Conservation (phyloP, 1,139 yeast genomes). For the Zygosaccharomyces sapae region DNA sequence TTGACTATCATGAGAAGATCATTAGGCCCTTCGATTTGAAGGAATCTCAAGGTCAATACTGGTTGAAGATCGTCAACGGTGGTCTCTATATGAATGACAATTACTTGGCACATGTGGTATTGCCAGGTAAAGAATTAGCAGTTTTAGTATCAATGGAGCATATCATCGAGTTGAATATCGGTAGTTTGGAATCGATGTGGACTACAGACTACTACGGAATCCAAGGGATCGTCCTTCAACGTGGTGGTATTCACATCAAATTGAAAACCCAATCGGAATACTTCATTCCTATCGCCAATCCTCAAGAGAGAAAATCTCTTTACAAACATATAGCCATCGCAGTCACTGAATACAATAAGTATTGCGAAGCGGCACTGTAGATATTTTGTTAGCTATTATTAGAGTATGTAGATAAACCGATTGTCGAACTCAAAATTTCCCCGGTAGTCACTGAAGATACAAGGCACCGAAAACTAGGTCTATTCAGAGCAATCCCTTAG, state of each 20-base stretch:
- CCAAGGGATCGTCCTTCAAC: slow-evolving; percentile 60
- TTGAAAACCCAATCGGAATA: slow-evolving; percentile 61
- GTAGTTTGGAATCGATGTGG: slow-evolving; percentile 44
- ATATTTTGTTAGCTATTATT: not conserved
- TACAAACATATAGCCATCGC: slow-evolving; percentile 76
- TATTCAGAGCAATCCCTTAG: not conserved
- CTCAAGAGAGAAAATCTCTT: slow-evolving; percentile 57
- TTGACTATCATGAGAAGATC: slow-evolving; percentile 60
- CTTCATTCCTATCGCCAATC: slow-evolving; percentile 77
- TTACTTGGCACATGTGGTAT: slow-evolving; percentile 79
- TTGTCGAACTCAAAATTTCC: not conserved
- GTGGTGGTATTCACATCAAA: slow-evolving; percentile 71
- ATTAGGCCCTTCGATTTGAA: slow-evolving; percentile 72
- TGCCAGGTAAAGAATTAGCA: slow-evolving; percentile 76
- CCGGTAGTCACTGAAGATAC: not conserved
- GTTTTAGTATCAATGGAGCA: slow-evolving; percentile 71
- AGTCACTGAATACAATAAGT: slow-evolving; percentile 72
- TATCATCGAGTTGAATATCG: slow-evolving; percentile 67
- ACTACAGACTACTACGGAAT: slow-evolving; percentile 28
- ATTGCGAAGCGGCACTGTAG: slow-evolving; percentile 39
- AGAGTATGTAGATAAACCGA: not conserved
- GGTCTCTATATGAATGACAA: slow-evolving; percentile 68
- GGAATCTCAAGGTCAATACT: slow-evolving; percentile 90
- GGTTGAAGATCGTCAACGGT: slow-evolving; percentile 81
- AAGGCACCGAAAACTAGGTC: not conserved